These are phyloP conservation scores for Epichloe uncinata DNA, from an alignment of 2,329 filamentous ascomycete species.

Conservation along the genomic window DNA sequence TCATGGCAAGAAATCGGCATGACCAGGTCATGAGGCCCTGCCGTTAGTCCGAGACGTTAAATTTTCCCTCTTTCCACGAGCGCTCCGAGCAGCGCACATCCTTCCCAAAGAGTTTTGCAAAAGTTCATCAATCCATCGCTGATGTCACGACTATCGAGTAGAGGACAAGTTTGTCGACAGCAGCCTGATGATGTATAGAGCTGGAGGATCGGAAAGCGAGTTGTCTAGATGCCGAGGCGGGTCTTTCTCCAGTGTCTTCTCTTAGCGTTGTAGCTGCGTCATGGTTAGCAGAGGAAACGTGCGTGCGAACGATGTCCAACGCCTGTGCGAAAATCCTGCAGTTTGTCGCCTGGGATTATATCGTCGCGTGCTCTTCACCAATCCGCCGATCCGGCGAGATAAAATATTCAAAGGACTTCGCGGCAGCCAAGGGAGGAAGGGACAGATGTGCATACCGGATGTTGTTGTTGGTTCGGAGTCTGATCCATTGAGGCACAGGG, in stretches of 20 bases:
- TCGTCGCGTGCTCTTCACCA: no score
- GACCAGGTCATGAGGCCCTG: conserved; percentile 18
- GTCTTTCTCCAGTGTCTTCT: conserved; percentile 99
- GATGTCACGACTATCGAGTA: conserved; percentile 15
- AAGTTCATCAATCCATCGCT: conserved; percentile 11
- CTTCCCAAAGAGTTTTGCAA: conserved; percentile 2
- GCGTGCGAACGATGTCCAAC: not conserved
- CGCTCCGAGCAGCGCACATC: conserved; percentile 13
- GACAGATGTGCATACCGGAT: conserved; percentile 65
- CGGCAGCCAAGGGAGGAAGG: not conserved
- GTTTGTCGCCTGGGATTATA: no score
- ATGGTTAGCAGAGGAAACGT: conserved; percentile 8
- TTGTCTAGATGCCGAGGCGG: conserved; percentile 88
- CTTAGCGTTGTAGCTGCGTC: conserved; percentile 95
- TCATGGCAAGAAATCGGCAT: conserved; percentile 25
- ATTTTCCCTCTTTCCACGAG: not conserved
- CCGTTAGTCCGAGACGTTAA: conserved; percentile 14
- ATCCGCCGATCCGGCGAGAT: not conserved
- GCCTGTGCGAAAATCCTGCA: no score
- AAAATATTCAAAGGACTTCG: not conserved
- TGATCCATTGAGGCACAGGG: conserved; percentile 99
- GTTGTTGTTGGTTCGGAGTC: conserved; percentile 97
- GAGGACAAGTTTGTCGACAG: not conserved
- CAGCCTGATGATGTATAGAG: conserved; percentile 1
- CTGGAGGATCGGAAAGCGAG: conserved; percentile 21